phyloP scores from a whole-genome alignment of 768 basidiomycete species.

The Atractiella rhizophila region DNA sequence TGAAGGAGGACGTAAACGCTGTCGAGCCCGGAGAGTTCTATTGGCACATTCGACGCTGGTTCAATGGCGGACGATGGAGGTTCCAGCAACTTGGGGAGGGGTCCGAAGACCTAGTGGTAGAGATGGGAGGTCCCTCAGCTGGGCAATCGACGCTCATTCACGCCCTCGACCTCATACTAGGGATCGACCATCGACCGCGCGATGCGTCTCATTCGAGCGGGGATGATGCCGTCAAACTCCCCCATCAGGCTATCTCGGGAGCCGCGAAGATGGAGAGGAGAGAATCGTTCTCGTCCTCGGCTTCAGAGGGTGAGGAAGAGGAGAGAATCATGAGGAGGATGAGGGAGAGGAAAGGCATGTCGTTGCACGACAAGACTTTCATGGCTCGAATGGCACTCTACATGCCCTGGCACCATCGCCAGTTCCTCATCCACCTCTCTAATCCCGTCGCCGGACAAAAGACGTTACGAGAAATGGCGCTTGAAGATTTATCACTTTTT shows the following conservation, averaged over 20 bases:
- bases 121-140: conserved; percentile 47
- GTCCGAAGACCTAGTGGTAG: conserved; percentile 24
- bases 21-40: conserved; percentile 61
- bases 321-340: too few species aligned
- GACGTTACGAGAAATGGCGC: conserved; percentile 26
- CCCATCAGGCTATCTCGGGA: not conserved
- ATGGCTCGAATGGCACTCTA: conserved; percentile 73
- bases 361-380: conserved; percentile 27
- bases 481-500: conserved; percentile 32
- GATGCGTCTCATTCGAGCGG: not conserved
- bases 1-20: conserved; percentile 39
- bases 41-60: conserved; percentile 78
- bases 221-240: not conserved
- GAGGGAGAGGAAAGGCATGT: not conserved
- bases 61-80: conserved; percentile 49
- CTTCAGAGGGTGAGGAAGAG: too few species aligned
- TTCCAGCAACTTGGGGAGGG: conserved; percentile 46
- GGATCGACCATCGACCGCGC: conserved; percentile 30
- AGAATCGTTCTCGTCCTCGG: not conserved
- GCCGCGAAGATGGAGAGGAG: not conserved
- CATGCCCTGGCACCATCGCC: conserved; percentile 76
- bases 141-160: conserved; percentile 85
- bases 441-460: conserved; percentile 15
- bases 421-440: conserved; percentile 47
- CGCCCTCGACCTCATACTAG: conserved; percentile 44